These are phyloP conservation scores for Ceratobasidium sp. DNA, from an alignment of 1,284 basidiomycete genomes.

Conservation along the genomic window DNA sequence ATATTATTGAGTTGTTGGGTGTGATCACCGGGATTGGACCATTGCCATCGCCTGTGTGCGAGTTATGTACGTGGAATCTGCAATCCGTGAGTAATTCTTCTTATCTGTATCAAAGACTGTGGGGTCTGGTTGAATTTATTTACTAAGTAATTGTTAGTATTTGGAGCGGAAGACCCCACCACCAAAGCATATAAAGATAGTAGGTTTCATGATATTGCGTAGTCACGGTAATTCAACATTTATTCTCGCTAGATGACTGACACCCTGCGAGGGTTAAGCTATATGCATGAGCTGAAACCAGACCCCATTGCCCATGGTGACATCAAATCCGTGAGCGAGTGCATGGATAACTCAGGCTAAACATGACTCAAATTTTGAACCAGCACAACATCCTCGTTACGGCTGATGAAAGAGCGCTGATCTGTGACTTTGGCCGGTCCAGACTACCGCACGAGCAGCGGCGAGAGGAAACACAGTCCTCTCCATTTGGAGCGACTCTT, in stretches of 20 bases:
- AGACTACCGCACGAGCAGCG: background rate
- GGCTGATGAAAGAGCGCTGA: conserved; percentile 20
- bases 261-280: conserved; percentile 16
- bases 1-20: conserved; percentile 28
- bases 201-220: too few relatives aligned
- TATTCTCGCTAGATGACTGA: conserved; percentile 36
- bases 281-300: conserved; percentile 35
- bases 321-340: conserved; percentile 34
- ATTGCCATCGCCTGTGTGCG: conserved; percentile 9
- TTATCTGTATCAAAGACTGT: too few relatives aligned
- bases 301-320: conserved; percentile 28
- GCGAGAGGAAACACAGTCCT: background rate
- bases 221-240: too few relatives aligned
- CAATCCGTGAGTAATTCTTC: conserved; percentile 1
- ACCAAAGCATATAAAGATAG: conserved; percentile 34
- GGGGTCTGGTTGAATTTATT: too few relatives aligned
- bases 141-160: conserved; percentile 7
- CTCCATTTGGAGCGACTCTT: conserved; percentile 26
- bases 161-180: conserved; percentile 19
- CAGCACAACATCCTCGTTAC: conserved; percentile 33
- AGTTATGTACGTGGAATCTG: conserved; percentile 18
- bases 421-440: conserved; percentile 39
- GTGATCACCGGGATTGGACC: conserved; percentile 20
- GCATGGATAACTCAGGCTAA: background rate
- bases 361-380: background rate